phyloP scores from a whole-genome alignment of 148 eudicot species.

The Vaccinium macrocarpon region DNA sequence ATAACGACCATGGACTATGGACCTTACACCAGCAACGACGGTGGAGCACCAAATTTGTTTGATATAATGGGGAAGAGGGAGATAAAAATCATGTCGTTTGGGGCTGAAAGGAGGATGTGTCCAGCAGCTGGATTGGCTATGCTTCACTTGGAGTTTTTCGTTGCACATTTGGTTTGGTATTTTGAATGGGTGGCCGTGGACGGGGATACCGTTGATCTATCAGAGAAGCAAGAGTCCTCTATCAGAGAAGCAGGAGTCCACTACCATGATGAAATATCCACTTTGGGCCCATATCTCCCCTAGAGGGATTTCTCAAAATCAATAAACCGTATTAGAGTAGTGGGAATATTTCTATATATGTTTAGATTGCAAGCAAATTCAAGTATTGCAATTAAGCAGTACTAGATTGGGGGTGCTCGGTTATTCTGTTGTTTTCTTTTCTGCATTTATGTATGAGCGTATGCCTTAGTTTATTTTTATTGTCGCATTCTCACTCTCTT shows the following conservation, averaged over 20 bases:
- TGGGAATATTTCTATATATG: no score
- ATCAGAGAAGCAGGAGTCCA: conserved; percentile 50
- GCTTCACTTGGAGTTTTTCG: conserved; percentile 63
- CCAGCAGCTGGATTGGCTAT: conserved; percentile 44
- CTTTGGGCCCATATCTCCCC: conserved; percentile 39
- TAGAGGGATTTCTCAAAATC: conserved; percentile 14
- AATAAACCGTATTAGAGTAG: no score
- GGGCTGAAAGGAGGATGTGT: conserved; percentile 63
- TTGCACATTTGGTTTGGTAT: conserved; percentile 61
- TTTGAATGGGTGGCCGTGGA: conserved; percentile 43
- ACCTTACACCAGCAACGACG: neutral
- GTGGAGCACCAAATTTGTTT: conserved; percentile 8
- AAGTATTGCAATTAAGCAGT: no score
- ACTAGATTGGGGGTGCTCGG: no score
- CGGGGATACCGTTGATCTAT: conserved; percentile 47
- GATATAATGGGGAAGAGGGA: conserved; percentile 54
- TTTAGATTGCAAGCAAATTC: no score
- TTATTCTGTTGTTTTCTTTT: no score
- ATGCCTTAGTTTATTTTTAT: no score
- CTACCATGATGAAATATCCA: conserved; percentile 55
- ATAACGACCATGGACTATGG: no score
- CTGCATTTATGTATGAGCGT: no score
- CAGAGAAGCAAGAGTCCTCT: conserved; percentile 55
- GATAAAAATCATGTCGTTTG: conserved; percentile 78
- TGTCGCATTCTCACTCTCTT: no score